phyloP scores from a whole-genome alignment of 805 yeast species.

The Starmerella stigmatis region DNA sequence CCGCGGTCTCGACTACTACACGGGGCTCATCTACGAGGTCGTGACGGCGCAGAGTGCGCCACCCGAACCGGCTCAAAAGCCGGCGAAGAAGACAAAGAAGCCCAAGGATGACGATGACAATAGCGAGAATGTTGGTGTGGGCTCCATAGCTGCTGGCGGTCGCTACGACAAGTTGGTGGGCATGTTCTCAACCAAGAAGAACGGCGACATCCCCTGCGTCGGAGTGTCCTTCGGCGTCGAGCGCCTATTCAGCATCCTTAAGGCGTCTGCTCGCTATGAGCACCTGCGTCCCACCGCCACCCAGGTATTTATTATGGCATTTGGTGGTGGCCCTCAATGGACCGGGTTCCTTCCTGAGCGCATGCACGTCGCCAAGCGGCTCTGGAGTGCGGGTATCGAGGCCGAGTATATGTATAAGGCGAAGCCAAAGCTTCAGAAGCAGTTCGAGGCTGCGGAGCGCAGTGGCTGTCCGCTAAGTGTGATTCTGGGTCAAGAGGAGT shows the following conservation, averaged over 20 bases:
- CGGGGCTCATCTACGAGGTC: slow-evolving; percentile 93
- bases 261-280: slow-evolving; percentile 57
- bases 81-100: slow-evolving; percentile 29
- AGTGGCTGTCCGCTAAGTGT: slow-evolving; percentile 84
- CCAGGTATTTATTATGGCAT: slow-evolving; percentile 92
- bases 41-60: slow-evolving; percentile 96
- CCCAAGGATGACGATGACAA: slow-evolving; percentile 68
- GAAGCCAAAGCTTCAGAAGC: slow-evolving; percentile 90
- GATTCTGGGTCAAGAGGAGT: slow-evolving; percentile 92
- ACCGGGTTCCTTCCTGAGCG: slow-evolving; percentile 84
- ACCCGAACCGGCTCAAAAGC: slow-evolving; percentile 56
- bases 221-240: slow-evolving; percentile 97
- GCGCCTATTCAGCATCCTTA: slow-evolving; percentile 80
- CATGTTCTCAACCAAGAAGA: slow-evolving; percentile 81
- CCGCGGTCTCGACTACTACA: slow-evolving; percentile 94
- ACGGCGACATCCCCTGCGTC: slow-evolving; percentile 82
- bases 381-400: slow-evolving; percentile 85
- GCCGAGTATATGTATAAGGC: slow-evolving; percentile 86
- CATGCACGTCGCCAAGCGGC: slow-evolving; percentile 68
- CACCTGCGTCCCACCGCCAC: slow-evolving; percentile 74
- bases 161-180: slow-evolving; percentile 94
- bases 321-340: slow-evolving; percentile 98
- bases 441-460: slow-evolving; percentile 95
- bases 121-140: slow-evolving; percentile 93
- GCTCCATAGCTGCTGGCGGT: slow-evolving; percentile 98